These are phyloP conservation scores for Komagataella pseudopastoris DNA, from an alignment of 805 yeast species.

Conservation along the genomic window DNA sequence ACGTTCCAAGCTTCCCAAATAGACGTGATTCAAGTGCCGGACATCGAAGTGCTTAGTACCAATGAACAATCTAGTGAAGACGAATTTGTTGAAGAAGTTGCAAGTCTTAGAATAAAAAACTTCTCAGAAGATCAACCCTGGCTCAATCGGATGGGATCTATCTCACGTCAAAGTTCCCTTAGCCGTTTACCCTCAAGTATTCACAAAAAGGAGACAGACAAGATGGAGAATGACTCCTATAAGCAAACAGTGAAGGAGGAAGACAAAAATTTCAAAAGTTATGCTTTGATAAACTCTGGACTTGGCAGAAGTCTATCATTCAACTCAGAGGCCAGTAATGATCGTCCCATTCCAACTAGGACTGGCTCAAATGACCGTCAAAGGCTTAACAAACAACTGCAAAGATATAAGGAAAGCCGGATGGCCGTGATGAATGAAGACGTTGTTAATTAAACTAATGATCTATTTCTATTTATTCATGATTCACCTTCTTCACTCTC, in stretches of 20 bases:
- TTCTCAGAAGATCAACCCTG: neutral
- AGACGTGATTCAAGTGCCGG: neutral
- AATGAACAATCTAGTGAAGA: neutral
- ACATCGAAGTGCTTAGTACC: neutral
- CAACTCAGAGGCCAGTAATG: neutral
- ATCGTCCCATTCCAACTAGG: neutral
- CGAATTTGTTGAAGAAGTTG: neutral
- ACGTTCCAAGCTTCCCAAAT: neutral
- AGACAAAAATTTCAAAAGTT: neutral
- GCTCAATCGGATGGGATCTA: neutral
- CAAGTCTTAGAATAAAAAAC: neutral
- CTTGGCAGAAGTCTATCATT: neutral
- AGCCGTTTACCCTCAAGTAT: neutral
- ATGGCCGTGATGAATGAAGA: neutral
- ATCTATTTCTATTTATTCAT: constrained; percentile 10
- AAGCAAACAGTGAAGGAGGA: neutral
- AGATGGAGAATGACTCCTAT: neutral
- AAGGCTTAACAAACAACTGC: neutral
- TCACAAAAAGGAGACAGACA: neutral
- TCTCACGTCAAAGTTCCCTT: neutral
- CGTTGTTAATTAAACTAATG: neutral
- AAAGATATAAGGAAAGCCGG: neutral
- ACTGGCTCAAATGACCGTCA: neutral
- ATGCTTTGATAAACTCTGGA: neutral
- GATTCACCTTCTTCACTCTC: constrained; percentile 51